Conservation (phyloP, 768 basidiomycete genomes). For the Termitomyces sp. region DNA sequence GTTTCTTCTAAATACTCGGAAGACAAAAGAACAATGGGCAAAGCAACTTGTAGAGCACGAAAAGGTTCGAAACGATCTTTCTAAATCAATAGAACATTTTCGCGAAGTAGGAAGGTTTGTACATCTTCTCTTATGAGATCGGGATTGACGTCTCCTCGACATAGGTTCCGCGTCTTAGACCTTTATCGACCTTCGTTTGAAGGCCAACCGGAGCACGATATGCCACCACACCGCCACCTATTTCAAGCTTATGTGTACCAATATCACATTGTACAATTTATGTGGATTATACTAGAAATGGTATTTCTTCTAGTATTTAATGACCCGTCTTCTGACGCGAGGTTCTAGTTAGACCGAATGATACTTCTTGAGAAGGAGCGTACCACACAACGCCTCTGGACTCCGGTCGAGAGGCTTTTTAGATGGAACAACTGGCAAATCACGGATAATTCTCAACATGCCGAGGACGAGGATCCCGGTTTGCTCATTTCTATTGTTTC, state of each 20-base stretch:
- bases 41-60: conserved; percentile 32
- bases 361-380: conserved; percentile 48
- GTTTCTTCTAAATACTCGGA: conserved; percentile 27
- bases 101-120: conserved; percentile 43
- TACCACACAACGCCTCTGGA: conserved; percentile 45
- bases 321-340: not conserved
- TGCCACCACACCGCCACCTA: conserved; percentile 61
- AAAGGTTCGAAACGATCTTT: conserved; percentile 30
- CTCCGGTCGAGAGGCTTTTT: conserved; percentile 40
- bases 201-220: conserved; percentile 25
- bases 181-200: conserved; percentile 55
- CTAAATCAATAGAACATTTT: conserved; percentile 38
- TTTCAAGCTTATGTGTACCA: conserved; percentile 77
- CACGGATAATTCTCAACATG: conserved; percentile 34
- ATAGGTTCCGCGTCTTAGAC: conserved; percentile 47
- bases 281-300: conserved; percentile 33
- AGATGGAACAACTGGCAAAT: conserved; percentile 41
- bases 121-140: not conserved
- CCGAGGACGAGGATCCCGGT: conserved; percentile 75
- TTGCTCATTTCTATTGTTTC: not conserved
- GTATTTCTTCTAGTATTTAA: conserved; percentile 18
- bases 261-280: conserved; percentile 40
- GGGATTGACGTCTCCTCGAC: not conserved
- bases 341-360: conserved; percentile 52
- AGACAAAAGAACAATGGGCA: conserved; percentile 23